Evolutionary conservation across 495 filamentous ascomycete genomes (phyloP).

Genomic region (Hypoxylon intermedium): DNA sequence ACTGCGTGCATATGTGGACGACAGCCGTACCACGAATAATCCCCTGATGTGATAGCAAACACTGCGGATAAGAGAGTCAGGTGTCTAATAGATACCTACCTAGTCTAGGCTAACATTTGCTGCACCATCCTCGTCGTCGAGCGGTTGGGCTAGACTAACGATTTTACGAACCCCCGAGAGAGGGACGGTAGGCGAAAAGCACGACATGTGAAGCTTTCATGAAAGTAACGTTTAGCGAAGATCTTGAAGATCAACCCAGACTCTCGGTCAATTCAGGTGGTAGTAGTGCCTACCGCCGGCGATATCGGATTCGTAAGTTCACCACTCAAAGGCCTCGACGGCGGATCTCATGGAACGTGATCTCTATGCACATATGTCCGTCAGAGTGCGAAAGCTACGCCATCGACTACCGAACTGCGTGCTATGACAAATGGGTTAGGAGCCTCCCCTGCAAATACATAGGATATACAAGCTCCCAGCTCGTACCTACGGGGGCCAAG

Average conservation of each 20-base stretch:
- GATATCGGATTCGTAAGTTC: constrained; percentile 9
- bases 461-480: constrained; percentile 14
- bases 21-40: background rate
- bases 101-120: too few relatives aligned
- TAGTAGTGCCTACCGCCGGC: constrained; percentile 1
- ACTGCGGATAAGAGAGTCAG: background rate
- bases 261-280: background rate
- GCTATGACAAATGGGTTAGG: constrained; percentile 8
- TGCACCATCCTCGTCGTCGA: background rate
- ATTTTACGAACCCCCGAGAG: background rate
- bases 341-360: constrained; percentile 10
- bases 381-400: constrained; percentile 5
- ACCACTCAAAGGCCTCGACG: background rate
- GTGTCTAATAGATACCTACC: background rate
- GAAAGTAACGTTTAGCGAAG: constrained; percentile 14
- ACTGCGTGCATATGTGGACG: background rate
- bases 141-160: background rate
- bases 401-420: background rate
- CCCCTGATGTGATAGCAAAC: background rate
- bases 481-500: background rate
- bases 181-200: background rate
- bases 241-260: background rate
- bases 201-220: background rate
- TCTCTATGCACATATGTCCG: constrained; percentile 1
- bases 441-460: constrained; percentile 14